Evolutionary conservation across 257 asterid species (phyloP).

Genomic region (Vinca minor): DNA sequence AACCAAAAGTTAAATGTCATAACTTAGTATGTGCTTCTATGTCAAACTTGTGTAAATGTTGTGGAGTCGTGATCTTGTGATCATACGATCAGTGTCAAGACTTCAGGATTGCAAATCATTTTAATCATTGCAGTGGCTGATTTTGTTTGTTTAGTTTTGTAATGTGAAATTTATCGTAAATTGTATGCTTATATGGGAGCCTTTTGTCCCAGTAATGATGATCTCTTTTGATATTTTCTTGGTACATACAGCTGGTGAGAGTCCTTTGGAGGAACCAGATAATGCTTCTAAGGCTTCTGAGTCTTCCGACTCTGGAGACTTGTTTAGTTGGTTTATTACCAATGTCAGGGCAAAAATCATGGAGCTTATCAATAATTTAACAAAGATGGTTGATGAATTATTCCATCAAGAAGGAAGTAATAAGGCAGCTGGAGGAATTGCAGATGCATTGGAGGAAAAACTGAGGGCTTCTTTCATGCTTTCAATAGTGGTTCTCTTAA

Average conservation of each 20-base stretch:
- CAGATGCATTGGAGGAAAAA: slow-evolving; percentile 30
- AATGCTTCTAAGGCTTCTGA: slow-evolving; percentile 18
- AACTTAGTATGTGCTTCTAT: too few species aligned
- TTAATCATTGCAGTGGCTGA: background rate
- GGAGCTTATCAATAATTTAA: slow-evolving; percentile 38
- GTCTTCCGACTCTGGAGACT: slow-evolving; percentile 22
- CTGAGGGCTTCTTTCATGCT: slow-evolving; percentile 50
- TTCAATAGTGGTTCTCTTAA: slow-evolving; percentile 43
- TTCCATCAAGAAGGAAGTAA: slow-evolving; percentile 22
- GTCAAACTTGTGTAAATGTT: background rate
- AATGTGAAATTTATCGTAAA: background rate
- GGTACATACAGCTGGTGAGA: slow-evolving; percentile 23
- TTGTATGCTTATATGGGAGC: background rate
- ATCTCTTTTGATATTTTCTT: background rate
- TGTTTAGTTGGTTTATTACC: slow-evolving; percentile 35
- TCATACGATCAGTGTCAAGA: background rate
- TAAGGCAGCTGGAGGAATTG: slow-evolving; percentile 8
- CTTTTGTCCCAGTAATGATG: background rate
- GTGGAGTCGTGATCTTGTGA: background rate
- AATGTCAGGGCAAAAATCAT: slow-evolving; percentile 34
- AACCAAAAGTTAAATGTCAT: too few species aligned
- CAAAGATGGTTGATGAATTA: slow-evolving; percentile 29
- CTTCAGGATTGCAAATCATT: background rate
- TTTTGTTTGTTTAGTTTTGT: background rate
- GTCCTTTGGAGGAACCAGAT: slow-evolving; percentile 14